phyloP scores from a whole-genome alignment of 2,329 filamentous ascomycete genomes.

The Geosmithia flava region DNA sequence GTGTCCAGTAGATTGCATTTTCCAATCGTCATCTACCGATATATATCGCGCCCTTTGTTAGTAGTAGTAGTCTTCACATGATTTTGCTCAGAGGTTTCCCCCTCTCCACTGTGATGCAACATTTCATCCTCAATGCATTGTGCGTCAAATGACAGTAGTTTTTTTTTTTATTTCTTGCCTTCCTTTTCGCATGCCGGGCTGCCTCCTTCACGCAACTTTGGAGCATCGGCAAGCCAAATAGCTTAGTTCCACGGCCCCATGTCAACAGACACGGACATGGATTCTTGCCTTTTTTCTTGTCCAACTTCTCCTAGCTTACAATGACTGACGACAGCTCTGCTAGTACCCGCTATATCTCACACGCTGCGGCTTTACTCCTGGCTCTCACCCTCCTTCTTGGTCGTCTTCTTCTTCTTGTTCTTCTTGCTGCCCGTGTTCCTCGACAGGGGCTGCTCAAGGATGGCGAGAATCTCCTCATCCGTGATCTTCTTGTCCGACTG shows the following conservation, averaged over 20 bases:
- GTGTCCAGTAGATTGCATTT: neutral
- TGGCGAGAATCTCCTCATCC: conserved; percentile 90
- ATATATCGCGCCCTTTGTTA: neutral
- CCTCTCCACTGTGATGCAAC: neutral
- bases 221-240: neutral
- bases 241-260: neutral
- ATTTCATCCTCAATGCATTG: neutral
- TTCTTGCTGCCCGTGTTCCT: conserved; percentile 88
- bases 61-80: neutral
- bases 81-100: neutral
- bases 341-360: neutral
- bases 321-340: neutral
- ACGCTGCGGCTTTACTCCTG: conserved; percentile 6
- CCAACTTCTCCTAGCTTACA: neutral
- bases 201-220: neutral
- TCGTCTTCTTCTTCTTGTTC: conserved; percentile 70
- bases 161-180: neutral
- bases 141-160: neutral
- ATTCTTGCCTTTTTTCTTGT: neutral
- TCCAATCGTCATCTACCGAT: neutral
- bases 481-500: conserved; percentile 97
- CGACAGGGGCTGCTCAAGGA: conserved; percentile 76
- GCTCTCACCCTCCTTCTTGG: conserved; percentile 10
- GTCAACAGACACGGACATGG: neutral
- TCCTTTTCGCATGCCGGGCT: neutral